phyloP scores from a whole-genome alignment of 768 basidiomycete species.

The Strobilomyces dryophilus region DNA sequence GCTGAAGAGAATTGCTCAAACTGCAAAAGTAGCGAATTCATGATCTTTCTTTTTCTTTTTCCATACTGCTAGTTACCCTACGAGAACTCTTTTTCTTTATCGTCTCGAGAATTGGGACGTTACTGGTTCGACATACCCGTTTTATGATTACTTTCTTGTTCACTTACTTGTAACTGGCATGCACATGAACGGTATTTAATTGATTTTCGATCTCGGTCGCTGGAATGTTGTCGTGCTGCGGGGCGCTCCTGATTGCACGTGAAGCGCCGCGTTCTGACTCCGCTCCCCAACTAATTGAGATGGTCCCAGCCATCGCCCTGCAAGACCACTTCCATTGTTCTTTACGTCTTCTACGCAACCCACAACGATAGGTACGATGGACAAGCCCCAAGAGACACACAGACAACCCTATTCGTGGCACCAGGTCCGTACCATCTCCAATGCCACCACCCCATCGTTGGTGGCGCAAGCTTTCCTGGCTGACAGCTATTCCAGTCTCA shows the following conservation, averaged over 20 bases:
- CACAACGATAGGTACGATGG: conserved; percentile 15
- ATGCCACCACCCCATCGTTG: not conserved
- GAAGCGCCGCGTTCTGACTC: conserved; percentile 33
- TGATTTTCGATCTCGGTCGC: conserved; percentile 1
- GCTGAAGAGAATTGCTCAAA: conserved; percentile 67
- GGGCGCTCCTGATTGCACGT: conserved; percentile 19
- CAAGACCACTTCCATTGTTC: conserved; percentile 8
- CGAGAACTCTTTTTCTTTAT: conserved; percentile 6
- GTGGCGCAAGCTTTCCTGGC: conserved; percentile 14
- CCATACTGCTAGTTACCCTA: conserved; percentile 12
- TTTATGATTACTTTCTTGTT: conserved; percentile 17
- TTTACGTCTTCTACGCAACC: conserved; percentile 12
- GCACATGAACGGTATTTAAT: conserved; percentile 21
- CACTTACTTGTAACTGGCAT: conserved; percentile 25
- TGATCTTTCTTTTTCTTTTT: conserved; percentile 10
- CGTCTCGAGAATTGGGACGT: conserved; percentile 7
- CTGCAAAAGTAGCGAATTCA: conserved; percentile 32
- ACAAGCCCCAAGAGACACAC: conserved; percentile 27
- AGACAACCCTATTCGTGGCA: conserved; percentile 75
- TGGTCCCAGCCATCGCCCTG: conserved; percentile 12
- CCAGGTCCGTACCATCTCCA: conserved; percentile 50
- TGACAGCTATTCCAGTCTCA: conserved; percentile 54
- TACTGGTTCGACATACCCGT: conserved; percentile 25
- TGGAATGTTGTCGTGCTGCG: not conserved
- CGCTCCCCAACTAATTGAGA: conserved; percentile 27